Evolutionary conservation across 2,329 filamentous ascomycete species (phyloP).

Genomic region (Sclerotinia spermophila): DNA sequence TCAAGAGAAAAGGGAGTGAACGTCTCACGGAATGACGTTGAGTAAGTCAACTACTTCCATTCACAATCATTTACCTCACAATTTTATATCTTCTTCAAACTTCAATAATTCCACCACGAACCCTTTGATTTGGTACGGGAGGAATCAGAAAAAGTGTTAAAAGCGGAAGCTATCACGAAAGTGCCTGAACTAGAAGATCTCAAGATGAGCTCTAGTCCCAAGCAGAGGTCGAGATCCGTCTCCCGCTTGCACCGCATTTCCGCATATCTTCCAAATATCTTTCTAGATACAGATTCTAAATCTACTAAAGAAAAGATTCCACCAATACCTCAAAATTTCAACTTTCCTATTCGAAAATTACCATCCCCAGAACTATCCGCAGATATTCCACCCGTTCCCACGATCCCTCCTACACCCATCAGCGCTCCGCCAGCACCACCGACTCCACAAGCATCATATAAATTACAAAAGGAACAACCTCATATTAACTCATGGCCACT

Average conservation of each 20-base stretch:
- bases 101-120: neutral
- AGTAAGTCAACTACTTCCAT: constrained; percentile 11
- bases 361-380: neutral
- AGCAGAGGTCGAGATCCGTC: constrained; percentile 16
- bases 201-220: constrained; percentile 19
- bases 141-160: neutral
- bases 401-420: neutral
- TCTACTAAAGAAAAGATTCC: constrained; percentile 12
- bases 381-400: neutral
- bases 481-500: neutral
- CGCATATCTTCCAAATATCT: constrained; percentile 15
- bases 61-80: neutral
- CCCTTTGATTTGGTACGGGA: neutral
- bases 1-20: constrained; percentile 5
- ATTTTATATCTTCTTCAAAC: neutral
- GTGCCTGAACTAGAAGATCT: neutral
- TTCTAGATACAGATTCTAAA: constrained; percentile 17
- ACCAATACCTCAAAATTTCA: neutral
- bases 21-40: constrained; percentile 16
- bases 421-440: constrained; percentile 3
- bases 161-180: neutral
- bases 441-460: neutral
- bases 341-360: neutral
- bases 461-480: constrained; percentile 14
- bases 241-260: constrained; percentile 18